Evolutionary conservation across 2,329 filamentous ascomycete species (phyloP).

Genomic region (Xylaria sp.): DNA sequence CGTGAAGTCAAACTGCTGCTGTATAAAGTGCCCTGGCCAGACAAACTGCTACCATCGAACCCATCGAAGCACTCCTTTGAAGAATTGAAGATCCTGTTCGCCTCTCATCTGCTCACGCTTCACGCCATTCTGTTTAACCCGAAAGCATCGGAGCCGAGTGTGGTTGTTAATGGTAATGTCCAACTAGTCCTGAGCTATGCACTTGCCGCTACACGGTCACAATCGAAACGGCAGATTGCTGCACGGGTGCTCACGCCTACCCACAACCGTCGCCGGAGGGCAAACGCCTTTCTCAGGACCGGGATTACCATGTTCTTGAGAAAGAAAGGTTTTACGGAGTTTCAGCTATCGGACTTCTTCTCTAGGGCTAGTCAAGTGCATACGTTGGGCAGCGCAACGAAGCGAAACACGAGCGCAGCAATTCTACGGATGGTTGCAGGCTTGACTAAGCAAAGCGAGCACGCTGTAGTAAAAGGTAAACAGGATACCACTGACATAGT

Average conservation of each 20-base stretch:
- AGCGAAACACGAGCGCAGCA: constrained; percentile 20
- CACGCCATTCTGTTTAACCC: constrained; percentile 27
- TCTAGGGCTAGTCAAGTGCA: constrained; percentile 11
- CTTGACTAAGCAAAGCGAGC: constrained; percentile 26
- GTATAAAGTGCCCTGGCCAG: constrained; percentile 23
- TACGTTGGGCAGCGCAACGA: constrained; percentile 1
- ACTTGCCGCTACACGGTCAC: constrained; percentile 19
- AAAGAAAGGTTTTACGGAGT: constrained; percentile 20
- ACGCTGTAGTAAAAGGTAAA: constrained; percentile 20
- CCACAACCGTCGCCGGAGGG: constrained; percentile 21
- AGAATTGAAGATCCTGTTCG: constrained; percentile 15
- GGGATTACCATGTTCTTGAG: constrained; percentile 21
- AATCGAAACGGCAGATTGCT: constrained; percentile 26
- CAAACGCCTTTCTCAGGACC: constrained; percentile 14
- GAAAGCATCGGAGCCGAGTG: constrained; percentile 11
- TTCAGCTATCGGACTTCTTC: constrained; percentile 22
- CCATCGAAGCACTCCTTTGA: constrained; percentile 22
- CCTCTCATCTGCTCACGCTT: constrained; percentile 19
- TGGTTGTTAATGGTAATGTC: constrained; percentile 17
- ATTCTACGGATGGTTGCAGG: constrained; percentile 12
- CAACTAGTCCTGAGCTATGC: constrained; percentile 16
- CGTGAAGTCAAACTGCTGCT: constrained; percentile 20
- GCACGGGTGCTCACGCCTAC: constrained; percentile 16
- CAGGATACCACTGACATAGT: constrained; percentile 19
- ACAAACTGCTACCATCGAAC: constrained; percentile 20